phyloP scores from a whole-genome alignment of 805 yeast species.

The Teunomyces stri region DNA sequence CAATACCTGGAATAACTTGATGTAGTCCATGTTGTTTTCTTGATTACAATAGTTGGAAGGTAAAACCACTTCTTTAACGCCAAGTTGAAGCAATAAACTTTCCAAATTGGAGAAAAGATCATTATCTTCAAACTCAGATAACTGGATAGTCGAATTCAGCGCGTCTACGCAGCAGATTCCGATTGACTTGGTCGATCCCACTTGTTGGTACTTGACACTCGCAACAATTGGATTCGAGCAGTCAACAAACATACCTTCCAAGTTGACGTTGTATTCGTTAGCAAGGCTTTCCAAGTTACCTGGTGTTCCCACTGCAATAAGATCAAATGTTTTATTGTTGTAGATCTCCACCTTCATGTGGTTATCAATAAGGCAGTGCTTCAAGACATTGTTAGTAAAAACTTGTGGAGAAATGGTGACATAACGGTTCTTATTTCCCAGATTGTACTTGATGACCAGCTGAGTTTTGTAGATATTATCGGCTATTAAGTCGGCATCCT shows the following conservation, averaged over 20 bases:
- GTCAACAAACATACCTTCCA: slow-evolving; percentile 62
- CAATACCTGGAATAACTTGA: slow-evolving; percentile 67
- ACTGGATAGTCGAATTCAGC: slow-evolving; percentile 60
- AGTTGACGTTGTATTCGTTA: slow-evolving; percentile 34
- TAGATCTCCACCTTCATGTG: slow-evolving; percentile 82
- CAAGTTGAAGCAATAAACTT: slow-evolving; percentile 80
- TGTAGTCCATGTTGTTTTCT: slow-evolving; percentile 50
- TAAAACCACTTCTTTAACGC: slow-evolving; percentile 79
- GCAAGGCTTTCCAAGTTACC: slow-evolving; percentile 70
- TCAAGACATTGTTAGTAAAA: slow-evolving; percentile 58
- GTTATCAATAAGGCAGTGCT: slow-evolving; percentile 62
- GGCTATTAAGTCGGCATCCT: slow-evolving; percentile 81
- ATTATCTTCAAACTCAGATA: slow-evolving; percentile 80
- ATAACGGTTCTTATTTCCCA: slow-evolving; percentile 46
- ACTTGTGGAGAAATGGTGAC: slow-evolving; percentile 79
- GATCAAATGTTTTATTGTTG: slow-evolving; percentile 57
- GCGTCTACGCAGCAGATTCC: slow-evolving; percentile 84
- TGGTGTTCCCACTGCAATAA: slow-evolving; percentile 70
- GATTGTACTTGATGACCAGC: slow-evolving; percentile 68
- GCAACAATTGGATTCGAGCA: slow-evolving; percentile 42
- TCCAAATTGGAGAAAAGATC: slow-evolving; percentile 76
- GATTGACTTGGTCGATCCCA: slow-evolving; percentile 47
- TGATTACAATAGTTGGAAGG: slow-evolving; percentile 41
- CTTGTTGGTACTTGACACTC: slow-evolving; percentile 32
- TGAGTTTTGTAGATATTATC: slow-evolving; percentile 80